Evolutionary conservation across 2,329 filamentous ascomycete genomes (phyloP), one percentile per base, ranked within the genome.

Genomic region (Meredithiella fracta): DNA sequence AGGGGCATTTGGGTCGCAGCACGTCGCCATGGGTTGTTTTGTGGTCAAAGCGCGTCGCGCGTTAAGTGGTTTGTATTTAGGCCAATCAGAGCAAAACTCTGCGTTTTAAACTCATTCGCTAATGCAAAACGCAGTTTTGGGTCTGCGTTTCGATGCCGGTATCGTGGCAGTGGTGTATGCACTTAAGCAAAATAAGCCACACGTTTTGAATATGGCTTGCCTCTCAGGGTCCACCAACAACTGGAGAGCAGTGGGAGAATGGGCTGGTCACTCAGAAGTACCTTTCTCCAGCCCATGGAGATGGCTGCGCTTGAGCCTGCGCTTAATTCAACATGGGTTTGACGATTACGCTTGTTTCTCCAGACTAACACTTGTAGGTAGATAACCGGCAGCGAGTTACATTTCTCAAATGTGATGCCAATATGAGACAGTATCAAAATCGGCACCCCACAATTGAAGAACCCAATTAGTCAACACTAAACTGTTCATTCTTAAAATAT

Each of bases 11-110:
- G 52, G 20, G 40, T 20, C 20, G 40, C 25, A 47, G 40, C 47
- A 40, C 37, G 25, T 17, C 29, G 29, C 29, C 29, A 34, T 34
- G 29, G 29, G 29, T 34, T 34, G 29, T 42, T n/a, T 31, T 34
- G 47, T 29, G 40, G 47, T 40, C 37, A 29, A 25, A 53, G 44
- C 54, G 58, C 53, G 55, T 55, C 53, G 57, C 57, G 57, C 53
- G 53, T 58, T 53, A 58, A 58, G 57, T 58, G 57, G 57, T 55
- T 51, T 25, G 26, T 4, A 22, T 20, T 49, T 9, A 7, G 22
- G 11, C 40, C 23, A 49, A 49, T 49, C 22, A 25, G 11, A 49
- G 22, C 22, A 49, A 49, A 49, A 49, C 23, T 17, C 44, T 25
- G 7, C 29, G 29, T 34, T 34, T 42, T 42, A 15, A 42, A 42